Percentiles rank a stretch among this genome's conserved stretches.
Conservation (phyloP, 164 flowering plant species). For the Aristolochia fimbriata region DNA sequence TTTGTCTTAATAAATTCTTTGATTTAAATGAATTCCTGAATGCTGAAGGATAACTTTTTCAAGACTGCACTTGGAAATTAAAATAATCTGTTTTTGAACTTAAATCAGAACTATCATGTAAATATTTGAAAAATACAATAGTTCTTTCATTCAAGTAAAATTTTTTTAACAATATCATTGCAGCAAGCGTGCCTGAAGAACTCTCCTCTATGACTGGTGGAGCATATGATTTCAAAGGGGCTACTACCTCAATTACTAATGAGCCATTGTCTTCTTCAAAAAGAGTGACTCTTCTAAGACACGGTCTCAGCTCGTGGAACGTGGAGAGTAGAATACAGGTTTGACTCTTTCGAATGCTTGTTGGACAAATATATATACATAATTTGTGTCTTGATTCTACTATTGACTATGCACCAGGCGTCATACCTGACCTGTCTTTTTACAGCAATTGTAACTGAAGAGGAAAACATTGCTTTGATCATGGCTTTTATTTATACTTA, state of each 20-base stretch:
- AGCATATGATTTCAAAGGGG: constrained; percentile 56
- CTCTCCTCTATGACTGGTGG: constrained; percentile 48
- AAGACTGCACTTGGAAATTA: too few species aligned
- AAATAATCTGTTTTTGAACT: too few species aligned
- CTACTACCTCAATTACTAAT: constrained; percentile 43
- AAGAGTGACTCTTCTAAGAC: constrained; percentile 62
- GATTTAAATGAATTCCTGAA: too few species aligned
- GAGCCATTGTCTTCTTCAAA: constrained; percentile 32
- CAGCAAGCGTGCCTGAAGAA: constrained; percentile 25
- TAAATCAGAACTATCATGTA: too few species aligned
- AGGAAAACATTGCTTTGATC: too few species aligned
- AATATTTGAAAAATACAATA: too few species aligned
- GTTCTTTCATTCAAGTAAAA: not conserved
- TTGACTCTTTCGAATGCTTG: constrained; percentile 7
- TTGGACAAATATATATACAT: not conserved
- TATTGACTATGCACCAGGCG: not conserved
- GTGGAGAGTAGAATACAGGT: constrained; percentile 66
- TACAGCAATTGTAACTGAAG: too few species aligned
- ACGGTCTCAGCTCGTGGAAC: constrained; percentile 78
- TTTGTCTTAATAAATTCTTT: too few species aligned
- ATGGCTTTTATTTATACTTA: too few species aligned
- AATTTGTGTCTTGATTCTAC: not conserved
- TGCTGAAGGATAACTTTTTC: too few species aligned
- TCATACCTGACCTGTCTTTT: not conserved
- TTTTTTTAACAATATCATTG: not conserved